These are phyloP conservation scores for Paradendryphiella salina DNA, from an alignment of 2,329 filamentous ascomycete genomes.

Conservation along the genomic window DNA sequence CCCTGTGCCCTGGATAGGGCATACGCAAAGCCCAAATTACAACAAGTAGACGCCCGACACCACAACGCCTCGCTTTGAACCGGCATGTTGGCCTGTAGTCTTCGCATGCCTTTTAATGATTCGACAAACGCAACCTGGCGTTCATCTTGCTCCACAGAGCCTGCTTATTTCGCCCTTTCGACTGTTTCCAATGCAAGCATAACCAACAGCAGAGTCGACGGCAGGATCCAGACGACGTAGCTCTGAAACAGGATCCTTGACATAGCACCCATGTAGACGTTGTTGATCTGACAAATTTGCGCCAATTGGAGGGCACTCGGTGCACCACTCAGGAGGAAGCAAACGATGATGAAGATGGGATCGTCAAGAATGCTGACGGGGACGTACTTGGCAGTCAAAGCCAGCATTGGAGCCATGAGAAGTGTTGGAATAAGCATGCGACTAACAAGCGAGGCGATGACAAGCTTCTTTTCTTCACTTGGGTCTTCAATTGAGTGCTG, in stretches of 20 bases:
- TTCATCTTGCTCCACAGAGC: neutral
- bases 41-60: slow-evolving; percentile 3
- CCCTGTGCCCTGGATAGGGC: neutral
- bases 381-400: slow-evolving; percentile 84
- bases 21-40: neutral
- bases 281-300: slow-evolving; percentile 98
- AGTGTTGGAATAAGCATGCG: slow-evolving; percentile 91
- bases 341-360: slow-evolving; percentile 97
- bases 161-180: slow-evolving; percentile 70
- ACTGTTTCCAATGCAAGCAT: slow-evolving; percentile 91
- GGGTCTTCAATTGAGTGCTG: slow-evolving; percentile 70
- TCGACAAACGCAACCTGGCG: neutral
- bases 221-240: slow-evolving; percentile 95
- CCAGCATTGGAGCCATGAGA: slow-evolving; percentile 89
- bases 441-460: slow-evolving; percentile 81
- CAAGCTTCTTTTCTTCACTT: slow-evolving; percentile 70
- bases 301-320: slow-evolving; percentile 92
- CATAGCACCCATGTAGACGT: slow-evolving; percentile 94
- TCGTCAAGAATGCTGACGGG: slow-evolving; percentile 94
- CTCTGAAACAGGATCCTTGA: slow-evolving; percentile 91
- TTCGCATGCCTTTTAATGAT: slow-evolving; percentile 2
- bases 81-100: neutral
- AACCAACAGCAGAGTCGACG: slow-evolving; percentile 86
- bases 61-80: slow-evolving; percentile 14
- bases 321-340: slow-evolving; percentile 92